Percentiles rank a stretch among this genome's conserved stretches.
phyloP scores from a whole-genome alignment of 768 basidiomycete species.

The Chalciporus piperatus region DNA sequence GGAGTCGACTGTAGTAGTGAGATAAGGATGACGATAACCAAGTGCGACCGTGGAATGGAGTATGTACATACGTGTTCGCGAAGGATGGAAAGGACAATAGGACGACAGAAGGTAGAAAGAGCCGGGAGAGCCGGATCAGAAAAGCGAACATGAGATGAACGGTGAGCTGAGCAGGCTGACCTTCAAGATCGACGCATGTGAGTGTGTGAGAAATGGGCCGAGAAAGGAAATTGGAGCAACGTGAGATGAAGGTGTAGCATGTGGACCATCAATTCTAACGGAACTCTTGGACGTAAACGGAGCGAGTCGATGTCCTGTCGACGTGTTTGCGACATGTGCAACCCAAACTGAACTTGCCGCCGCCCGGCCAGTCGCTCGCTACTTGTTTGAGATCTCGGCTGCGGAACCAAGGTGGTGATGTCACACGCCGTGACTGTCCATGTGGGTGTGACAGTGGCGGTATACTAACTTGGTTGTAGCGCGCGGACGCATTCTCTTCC shows the following conservation, averaged over 20 bases:
- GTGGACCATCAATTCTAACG: slow-evolving; percentile 5
- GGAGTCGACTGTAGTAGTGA: too few relatives aligned
- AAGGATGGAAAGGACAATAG: too few relatives aligned
- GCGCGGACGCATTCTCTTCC: slow-evolving; percentile 10
- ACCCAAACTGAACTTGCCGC: neutral
- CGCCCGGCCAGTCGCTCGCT: too few relatives aligned
- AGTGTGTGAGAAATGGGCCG: neutral
- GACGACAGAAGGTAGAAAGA: too few relatives aligned
- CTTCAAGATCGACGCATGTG: neutral
- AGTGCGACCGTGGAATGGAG: too few relatives aligned
- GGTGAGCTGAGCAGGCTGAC: too few relatives aligned
- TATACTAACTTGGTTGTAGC: neutral
- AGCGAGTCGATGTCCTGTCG: neutral
- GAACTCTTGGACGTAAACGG: slow-evolving; percentile 14
- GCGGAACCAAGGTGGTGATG: neutral
- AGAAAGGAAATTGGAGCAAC: neutral
- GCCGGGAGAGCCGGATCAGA: too few relatives aligned
- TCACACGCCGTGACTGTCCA: neutral
- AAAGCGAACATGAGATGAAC: too few relatives aligned
- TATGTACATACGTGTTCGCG: too few relatives aligned
- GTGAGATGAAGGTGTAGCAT: slow-evolving; percentile 6
- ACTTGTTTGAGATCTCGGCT: too few relatives aligned
- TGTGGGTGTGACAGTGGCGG: slow-evolving; percentile 10
- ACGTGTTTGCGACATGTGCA: neutral
- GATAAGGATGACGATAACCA: too few relatives aligned